Evolutionary conservation across 108 stramenopile species (phyloP), one percentile per base, ranked within the genome.

Genomic region (Stephanodiscus triporus): DNA sequence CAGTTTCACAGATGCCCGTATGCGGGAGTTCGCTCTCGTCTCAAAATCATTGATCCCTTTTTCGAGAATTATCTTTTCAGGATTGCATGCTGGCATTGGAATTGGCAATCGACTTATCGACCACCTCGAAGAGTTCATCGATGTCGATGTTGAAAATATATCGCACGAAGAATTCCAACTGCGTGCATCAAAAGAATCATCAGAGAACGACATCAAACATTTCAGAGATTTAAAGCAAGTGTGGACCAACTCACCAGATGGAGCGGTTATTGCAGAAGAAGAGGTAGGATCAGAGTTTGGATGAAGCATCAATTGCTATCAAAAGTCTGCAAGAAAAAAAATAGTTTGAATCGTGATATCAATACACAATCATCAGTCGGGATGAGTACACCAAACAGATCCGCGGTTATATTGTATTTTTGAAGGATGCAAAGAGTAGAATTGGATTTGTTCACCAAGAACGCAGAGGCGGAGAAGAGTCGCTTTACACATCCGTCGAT

Each of bases 81-180:
- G 22, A 24, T 24, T 55, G n/a, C 54, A 55, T 55, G 54, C 54
- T 23, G n/a, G n/a, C 10, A 55, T 55, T 23, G 54, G 54, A 23
- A 55, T 55, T 4, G 54, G 54, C 54, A 55, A 55, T 55, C 2
- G 23, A 6, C 20, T 55, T 11, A 24, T 55, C 10, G 3, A 19
- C 6, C 23, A 55, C 6, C 54, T 55, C 23, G 20, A 55, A 24
- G 22, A 19, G n/a, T 55, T 55, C 54, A 55, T 55, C 23, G 54
- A 55, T 24, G 54, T 23, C n/a, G 54, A 55, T 24, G 24, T 55
- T 24, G 54, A 55, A 55, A 19, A 55, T 10, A 19, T 23, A 24
- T 24, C 20, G 22, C 54, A 55, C 10, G 6, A 23, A 55, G 54
- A 55, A 55, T 55, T 55, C 22, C n/a, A 55, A 24, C 22, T 55